Base-by-base conservation (phyloP, 2,329 filamentous ascomycete genomes). In the Talaromyces sp. region DNA sequence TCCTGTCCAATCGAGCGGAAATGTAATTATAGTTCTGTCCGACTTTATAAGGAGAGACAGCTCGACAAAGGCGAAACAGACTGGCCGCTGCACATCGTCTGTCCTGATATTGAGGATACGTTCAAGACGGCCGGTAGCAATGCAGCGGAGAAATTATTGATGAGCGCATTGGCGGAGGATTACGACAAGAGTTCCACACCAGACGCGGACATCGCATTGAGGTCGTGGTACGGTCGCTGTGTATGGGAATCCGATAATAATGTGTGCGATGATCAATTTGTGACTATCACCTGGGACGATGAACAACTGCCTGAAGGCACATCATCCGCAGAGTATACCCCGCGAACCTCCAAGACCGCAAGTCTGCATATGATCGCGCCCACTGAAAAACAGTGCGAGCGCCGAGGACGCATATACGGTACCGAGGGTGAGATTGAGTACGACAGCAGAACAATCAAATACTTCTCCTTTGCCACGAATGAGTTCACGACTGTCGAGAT, bases 321-420 rank as follows among this genome's bases (percentile, higher is more conserved):
- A 10, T 17, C 10, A 4, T 21, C 31, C 13, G 28, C 21, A 10
- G 8, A 28, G 45, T 41, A 64, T 53, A 58, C 73, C 65, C 46
- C 71, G 74, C 53, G 85, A 22, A 84, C 84, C 1, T 84, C 90
- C 43, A 97, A 97, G 76, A 91, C 88, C 15, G 93, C 92, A 0
- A 86, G 86, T 1, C 89, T 97, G 70, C 93, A 97, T 73, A 97
- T 97, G 93, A 87, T 93, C 2, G 91, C 93, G 1, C 89, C 92
- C 61, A 96, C 92, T 0, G 86, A 89, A 68, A 87, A 88, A 69
- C 88, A 95, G 64, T 97, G 93, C 71, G 84, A 96, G 63, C 85
- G 94, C 3, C 87, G 91, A 60, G 91, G 90, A 0, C 80, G 89
- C 60, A 84, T 97, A 48, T 96, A 97, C 74, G 94, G 94, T 51